Conservation (phyloP, 257 asterid genomes). For the Lycium ferocissimum region DNA sequence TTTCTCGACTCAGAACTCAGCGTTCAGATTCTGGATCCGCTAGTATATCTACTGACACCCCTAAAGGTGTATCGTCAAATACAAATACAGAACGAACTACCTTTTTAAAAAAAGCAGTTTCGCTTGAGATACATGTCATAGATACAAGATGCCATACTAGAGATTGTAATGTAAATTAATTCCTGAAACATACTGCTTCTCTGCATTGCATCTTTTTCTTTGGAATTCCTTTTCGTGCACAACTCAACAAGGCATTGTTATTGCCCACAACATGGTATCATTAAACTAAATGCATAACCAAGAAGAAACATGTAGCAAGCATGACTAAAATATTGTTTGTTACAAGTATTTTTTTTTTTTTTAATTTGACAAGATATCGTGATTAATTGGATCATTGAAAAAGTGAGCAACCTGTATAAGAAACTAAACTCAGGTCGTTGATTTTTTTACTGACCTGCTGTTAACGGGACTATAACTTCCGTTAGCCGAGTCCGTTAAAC, state of each 20-base stretch:
- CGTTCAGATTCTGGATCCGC: too few species aligned
- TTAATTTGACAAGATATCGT: too few species aligned
- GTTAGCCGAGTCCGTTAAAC: too few species aligned
- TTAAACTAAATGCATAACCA: neutral
- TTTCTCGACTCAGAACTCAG: too few species aligned
- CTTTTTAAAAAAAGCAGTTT: neutral
- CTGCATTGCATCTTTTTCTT: conserved; percentile 78
- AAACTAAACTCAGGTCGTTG: too few species aligned
- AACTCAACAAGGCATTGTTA: neutral
- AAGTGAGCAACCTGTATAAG: too few species aligned
- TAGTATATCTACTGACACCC: neutral
- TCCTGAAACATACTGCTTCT: conserved; percentile 70
- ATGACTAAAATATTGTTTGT: too few species aligned
- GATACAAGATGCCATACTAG: neutral
- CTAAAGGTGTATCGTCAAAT: neutral
- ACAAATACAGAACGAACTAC: neutral
- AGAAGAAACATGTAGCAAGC: neutral
- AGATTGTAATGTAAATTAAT: conserved; percentile 39
- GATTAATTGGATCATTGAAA: too few species aligned
- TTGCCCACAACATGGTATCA: neutral
- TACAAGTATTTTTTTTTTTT: too few species aligned
- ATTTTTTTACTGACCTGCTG: too few species aligned
- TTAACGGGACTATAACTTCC: too few species aligned
- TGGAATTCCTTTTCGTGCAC: conserved; percentile 76
- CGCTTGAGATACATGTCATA: neutral